Conservation (phyloP, 768 basidiomycete genomes). For the Rhodotorula taiwanensis region DNA sequence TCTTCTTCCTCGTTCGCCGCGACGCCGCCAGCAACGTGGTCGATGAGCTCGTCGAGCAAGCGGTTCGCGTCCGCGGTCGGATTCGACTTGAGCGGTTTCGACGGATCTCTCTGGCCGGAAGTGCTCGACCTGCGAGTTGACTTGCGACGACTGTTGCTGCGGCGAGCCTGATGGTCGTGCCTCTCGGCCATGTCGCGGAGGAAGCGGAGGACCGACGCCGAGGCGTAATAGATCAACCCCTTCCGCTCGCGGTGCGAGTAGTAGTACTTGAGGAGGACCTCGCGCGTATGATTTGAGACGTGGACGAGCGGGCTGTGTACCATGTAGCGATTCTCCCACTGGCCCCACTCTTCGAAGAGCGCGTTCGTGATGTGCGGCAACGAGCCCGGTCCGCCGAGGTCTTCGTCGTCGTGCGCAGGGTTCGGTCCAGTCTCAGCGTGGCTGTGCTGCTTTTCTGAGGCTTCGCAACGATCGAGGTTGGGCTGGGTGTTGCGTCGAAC, state of each 20-base stretch:
- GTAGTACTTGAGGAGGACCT: conserved; percentile 85
- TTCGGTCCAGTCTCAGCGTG: background rate
- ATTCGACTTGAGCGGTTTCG: conserved; percentile 3
- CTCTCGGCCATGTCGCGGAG: conserved; percentile 70
- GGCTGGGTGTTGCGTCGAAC: conserved; percentile 2
- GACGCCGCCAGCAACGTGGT: conserved; percentile 3
- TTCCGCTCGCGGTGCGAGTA: conserved; percentile 64
- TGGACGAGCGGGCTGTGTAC: conserved; percentile 77
- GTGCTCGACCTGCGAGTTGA: background rate
- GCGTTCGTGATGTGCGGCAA: conserved; percentile 28
- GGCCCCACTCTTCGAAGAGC: conserved; percentile 57
- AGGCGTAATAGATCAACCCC: conserved; percentile 57
- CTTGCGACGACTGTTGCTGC: conserved; percentile 8
- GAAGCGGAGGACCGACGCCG: conserved; percentile 79
- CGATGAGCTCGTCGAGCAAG: conserved; percentile 30
- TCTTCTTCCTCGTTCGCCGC: conserved; percentile 15
- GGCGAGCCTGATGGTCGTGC: conserved; percentile 16
- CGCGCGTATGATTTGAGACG: conserved; percentile 45
- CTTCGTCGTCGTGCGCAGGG: background rate
- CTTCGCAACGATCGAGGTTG: background rate
- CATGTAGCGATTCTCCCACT: conserved; percentile 86
- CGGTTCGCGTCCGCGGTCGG: conserved; percentile 21
- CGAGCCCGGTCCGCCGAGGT: conserved; percentile 1
- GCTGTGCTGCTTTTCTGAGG: background rate
- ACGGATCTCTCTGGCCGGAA: background rate